Conservation (phyloP, 2,329 filamentous ascomycete genomes). For the Nemania sp. region DNA sequence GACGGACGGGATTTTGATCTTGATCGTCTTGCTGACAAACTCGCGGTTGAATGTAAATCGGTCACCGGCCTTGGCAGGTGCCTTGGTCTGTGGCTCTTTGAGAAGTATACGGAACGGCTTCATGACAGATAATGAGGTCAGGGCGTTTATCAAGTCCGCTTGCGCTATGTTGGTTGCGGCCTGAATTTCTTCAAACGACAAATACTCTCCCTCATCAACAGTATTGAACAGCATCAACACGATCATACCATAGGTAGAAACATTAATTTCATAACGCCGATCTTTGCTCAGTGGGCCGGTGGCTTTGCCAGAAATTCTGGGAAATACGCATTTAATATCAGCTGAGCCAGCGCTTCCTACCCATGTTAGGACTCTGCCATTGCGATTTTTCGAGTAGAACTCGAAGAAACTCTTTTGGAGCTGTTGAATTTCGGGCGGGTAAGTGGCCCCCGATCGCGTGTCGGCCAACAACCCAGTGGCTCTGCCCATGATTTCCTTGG, state of each 20-base stretch:
- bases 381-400: conserved; percentile 86
- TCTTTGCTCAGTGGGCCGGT: conserved; percentile 63
- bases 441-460: conserved; percentile 62
- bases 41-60: conserved; percentile 79
- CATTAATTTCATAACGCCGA: conserved; percentile 84
- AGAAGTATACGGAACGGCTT: conserved; percentile 75
- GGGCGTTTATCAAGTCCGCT: conserved; percentile 72
- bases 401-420: conserved; percentile 84
- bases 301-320: conserved; percentile 70
- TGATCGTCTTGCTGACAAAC: conserved; percentile 81
- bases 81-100: conserved; percentile 80
- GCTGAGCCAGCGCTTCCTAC: conserved; percentile 71
- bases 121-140: conserved; percentile 81
- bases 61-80: conserved; percentile 71
- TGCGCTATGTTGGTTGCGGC: conserved; percentile 77
- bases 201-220: conserved; percentile 53
- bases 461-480: conserved; percentile 54
- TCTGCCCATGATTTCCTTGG: conserved; percentile 80
- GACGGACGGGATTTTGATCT: conserved; percentile 87
- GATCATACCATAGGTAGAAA: conserved; percentile 90
- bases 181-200: conserved; percentile 78
- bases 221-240: conserved; percentile 90
- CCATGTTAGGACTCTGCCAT: conserved; percentile 88
- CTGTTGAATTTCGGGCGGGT: conserved; percentile 71
- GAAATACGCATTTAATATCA: conserved; percentile 81